Evolutionary conservation across 2,329 filamentous ascomycete species (phyloP), one percentile per base, ranked within the genome.

Genomic region (Cyclaneusma minus): DNA sequence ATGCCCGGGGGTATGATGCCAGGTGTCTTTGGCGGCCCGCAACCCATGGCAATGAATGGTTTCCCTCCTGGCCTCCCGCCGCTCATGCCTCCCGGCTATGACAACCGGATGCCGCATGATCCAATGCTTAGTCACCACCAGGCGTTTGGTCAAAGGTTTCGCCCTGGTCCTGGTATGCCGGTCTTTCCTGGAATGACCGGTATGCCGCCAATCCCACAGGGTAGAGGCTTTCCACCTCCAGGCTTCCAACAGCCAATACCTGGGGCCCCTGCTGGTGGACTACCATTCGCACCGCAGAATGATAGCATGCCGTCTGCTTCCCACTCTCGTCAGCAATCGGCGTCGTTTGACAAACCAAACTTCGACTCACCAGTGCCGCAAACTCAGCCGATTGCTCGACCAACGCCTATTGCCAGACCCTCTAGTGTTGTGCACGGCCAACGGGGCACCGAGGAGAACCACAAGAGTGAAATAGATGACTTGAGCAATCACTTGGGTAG

Each of bases 391-490:
- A 87, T 91, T 33, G 67, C 76, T 23, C 68, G 84, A 28, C 87
- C 85, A 14, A 70, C 80, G 13, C 87, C 87, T 1, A 94, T 95
- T 35, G 82, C 87, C 35, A 69, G 84, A 17, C 87, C 89, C 1
- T 74, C 75, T 10, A 93, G 84, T 47, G 69, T 68, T 13, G 63
- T 62, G 10, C 61, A 66, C 24, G 64, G 64, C 9, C 61, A 60
- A 22, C 55, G 56, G 12, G 42, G 25, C 20, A 47, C 52, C 16
- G 47, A 53, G 16, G 52, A 58, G 12, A 44, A 48, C 31, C 48
- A 46, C 21, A 60, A 62, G 14, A 54, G 58, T 15, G 72, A 76
- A 29, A 57, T 83, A 12, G 82, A 87, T 29, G 69, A 81, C 25
- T 55, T 80, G 29, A 77, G 73, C 35, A 68, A 76, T 33, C 84